Percentiles rank a stretch among this genome's conserved stretches.
Evolutionary conservation across 441 rosid genomes (phyloP).

Genomic region (Erysimum cheiri): DNA sequence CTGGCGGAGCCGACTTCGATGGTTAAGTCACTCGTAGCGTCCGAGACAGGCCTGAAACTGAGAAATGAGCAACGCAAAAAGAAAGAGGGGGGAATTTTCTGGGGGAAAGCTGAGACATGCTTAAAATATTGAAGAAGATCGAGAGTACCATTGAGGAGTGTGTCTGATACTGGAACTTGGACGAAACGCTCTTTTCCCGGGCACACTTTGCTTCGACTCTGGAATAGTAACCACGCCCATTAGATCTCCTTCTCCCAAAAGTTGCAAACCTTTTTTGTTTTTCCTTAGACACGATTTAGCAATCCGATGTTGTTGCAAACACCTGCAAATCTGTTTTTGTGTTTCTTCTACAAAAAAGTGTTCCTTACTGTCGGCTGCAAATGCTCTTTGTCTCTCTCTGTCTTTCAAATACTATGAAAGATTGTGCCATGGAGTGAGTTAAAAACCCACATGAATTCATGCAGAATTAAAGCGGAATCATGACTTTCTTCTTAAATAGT

Average conservation of each 20-base stretch:
- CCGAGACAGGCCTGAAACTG: conserved; percentile 87
- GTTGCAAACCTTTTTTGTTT: conserved; percentile 9
- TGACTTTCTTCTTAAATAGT: conserved; percentile 28
- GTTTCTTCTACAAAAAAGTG: conserved; percentile 32
- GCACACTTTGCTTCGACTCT: conserved; percentile 82
- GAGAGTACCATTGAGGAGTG: conserved; percentile 84
- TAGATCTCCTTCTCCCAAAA: not conserved
- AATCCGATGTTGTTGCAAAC: conserved; percentile 32
- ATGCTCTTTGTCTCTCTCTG: conserved; percentile 38
- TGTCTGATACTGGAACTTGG: conserved; percentile 87
- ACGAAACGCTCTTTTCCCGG: conserved; percentile 86
- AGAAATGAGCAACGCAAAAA: not conserved
- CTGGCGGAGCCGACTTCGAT: conserved; percentile 82
- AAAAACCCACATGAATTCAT: conserved; percentile 53
- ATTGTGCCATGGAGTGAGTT: conserved; percentile 42
- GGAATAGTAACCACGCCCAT: conserved; percentile 67
- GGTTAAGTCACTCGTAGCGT: conserved; percentile 87
- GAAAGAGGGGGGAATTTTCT: too few relatives aligned
- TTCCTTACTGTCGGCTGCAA: conserved; percentile 39
- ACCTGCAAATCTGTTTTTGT: conserved; percentile 37
- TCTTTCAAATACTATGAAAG: conserved; percentile 32
- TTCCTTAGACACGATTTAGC: conserved; percentile 27
- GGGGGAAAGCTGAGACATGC: too few relatives aligned
- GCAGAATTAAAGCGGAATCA: conserved; percentile 53
- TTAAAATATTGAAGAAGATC: not conserved